Evolutionary conservation across 192 early-diverging fungal genomes (phyloP).

Genomic region (Entomortierella parvispora): DNA sequence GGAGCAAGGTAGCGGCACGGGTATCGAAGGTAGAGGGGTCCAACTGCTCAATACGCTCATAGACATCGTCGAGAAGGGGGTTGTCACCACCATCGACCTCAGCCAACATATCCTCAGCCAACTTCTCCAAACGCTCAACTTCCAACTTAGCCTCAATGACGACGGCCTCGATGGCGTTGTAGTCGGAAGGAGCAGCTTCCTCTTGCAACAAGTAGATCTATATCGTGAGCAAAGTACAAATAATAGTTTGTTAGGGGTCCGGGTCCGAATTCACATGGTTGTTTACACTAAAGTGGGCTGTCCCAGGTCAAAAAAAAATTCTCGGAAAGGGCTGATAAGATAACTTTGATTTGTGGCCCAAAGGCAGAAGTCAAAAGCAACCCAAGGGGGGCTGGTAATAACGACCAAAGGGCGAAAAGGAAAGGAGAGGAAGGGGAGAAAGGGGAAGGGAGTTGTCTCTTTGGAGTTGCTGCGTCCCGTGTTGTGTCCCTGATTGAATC

Average conservation of each 20-base stretch:
- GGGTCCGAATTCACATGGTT: not conserved
- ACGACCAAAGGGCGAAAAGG: not conserved
- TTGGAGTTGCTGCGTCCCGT: not conserved
- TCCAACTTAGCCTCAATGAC: constrained; percentile 90
- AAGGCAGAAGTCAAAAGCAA: constrained; percentile 1
- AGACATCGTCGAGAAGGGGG: constrained; percentile 90
- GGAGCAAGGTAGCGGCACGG: constrained; percentile 88
- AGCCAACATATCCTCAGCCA: constrained; percentile 90
- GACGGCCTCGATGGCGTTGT: constrained; percentile 92
- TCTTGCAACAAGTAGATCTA: constrained; percentile 93
- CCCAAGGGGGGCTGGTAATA: no score
- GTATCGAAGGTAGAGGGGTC: constrained; percentile 95
- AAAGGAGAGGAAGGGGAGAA: not conserved
- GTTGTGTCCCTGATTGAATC: not conserved
- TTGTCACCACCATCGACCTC: constrained; percentile 86
- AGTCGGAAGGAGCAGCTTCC: constrained; percentile 94
- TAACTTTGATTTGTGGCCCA: not conserved
- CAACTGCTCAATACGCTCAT: constrained; percentile 95
- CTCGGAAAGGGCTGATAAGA: not conserved
- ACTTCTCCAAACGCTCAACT: constrained; percentile 89
- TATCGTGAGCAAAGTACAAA: constrained; percentile 1
- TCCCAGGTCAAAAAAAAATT: not conserved
- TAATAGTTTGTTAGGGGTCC: not conserved
- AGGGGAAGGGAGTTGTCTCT: not conserved
- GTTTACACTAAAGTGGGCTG: no score